These are phyloP conservation scores for Colletotrichum aenigma DNA, from an alignment of 2,329 filamentous ascomycete genomes.

Conservation along the genomic window DNA sequence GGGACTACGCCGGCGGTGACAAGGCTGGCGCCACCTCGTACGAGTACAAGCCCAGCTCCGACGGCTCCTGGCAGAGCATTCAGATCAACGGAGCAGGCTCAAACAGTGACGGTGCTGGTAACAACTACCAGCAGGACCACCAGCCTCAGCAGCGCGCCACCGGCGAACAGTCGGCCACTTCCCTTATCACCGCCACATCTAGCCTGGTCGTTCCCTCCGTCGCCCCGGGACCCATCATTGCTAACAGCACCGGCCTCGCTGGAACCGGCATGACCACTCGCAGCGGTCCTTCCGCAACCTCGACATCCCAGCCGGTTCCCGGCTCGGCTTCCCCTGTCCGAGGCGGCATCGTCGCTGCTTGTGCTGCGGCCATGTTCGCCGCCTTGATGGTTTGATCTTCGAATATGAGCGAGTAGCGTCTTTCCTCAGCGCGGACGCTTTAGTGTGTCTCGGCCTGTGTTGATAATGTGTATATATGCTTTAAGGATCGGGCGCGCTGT, in stretches of 20 bases:
- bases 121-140: neutral
- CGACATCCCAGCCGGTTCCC: neutral
- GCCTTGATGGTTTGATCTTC: slow-evolving; percentile 4
- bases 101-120: slow-evolving; percentile 6
- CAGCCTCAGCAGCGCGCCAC: neutral
- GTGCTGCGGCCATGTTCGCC: slow-evolving; percentile 3
- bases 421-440: neutral
- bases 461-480: neutral
- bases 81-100: slow-evolving; percentile 31
- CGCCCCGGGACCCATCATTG: neutral
- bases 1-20: slow-evolving; percentile 34
- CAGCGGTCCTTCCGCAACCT: slow-evolving; percentile 30
- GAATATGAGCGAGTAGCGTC: neutral
- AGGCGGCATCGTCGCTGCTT: neutral
- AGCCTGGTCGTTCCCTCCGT: slow-evolving; percentile 35
- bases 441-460: neutral
- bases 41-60: slow-evolving; percentile 28
- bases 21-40: slow-evolving; percentile 27
- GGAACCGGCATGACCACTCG: slow-evolving; percentile 23
- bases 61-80: slow-evolving; percentile 31
- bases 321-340: neutral
- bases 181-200: slow-evolving; percentile 14
- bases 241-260: neutral
- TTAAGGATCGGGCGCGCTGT: neutral
- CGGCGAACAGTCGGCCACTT: neutral